Percentiles rank a stretch among this genome's conserved stretches.
Conservation (phyloP, 23 red algal species). For the Gracilaria caudata region DNA sequence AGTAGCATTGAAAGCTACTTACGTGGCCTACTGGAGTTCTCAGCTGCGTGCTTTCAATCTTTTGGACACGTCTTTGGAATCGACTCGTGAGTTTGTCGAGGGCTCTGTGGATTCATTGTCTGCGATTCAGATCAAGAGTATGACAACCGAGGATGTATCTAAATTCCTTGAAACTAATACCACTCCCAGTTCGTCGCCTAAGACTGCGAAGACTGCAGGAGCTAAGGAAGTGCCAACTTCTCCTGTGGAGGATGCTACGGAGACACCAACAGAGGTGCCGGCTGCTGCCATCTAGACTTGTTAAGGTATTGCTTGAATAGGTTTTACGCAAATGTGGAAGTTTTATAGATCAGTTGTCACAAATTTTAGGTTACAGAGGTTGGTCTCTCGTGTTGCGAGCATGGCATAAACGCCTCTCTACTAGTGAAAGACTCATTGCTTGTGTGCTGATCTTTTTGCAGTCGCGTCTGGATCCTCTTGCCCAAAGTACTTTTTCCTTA, state of each 20-base stretch:
- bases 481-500: too few relatives aligned
- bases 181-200: slow-evolving; percentile 1
- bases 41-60: slow-evolving; percentile 69
- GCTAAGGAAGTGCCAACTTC: slow-evolving; percentile 23
- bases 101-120: slow-evolving; percentile 35
- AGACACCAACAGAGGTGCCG: slow-evolving; percentile 11
- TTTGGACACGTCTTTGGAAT: slow-evolving; percentile 41
- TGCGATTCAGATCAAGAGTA: slow-evolving; percentile 31
- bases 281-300: neutral
- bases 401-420: neutral
- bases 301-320: too few relatives aligned
- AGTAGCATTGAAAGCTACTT: slow-evolving; percentile 62
- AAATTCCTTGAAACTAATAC: slow-evolving; percentile 44
- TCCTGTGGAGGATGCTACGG: slow-evolving; percentile 20
- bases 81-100: slow-evolving; percentile 63
- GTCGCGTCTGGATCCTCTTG: too few relatives aligned
- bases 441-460: too few relatives aligned
- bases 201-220: neutral
- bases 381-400: neutral
- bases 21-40: slow-evolving; percentile 62
- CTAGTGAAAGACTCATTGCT: too few relatives aligned
- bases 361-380: neutral
- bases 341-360: neutral
- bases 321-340: too few relatives aligned
- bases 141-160: slow-evolving; percentile 30